Conservation (phyloP, 2,329 filamentous ascomycete species). For the Fusarium drepaniforme region DNA sequence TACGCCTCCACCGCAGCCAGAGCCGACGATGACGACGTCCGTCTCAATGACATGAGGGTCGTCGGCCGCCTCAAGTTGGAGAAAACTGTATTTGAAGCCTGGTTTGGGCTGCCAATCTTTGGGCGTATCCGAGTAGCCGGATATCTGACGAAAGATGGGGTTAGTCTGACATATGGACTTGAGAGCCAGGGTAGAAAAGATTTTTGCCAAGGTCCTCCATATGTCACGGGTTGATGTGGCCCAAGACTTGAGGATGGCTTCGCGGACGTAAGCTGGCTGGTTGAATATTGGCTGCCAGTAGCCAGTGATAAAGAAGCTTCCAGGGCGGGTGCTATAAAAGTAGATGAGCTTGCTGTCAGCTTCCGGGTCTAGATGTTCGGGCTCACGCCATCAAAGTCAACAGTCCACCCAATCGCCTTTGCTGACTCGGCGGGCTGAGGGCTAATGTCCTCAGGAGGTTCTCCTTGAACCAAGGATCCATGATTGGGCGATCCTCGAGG, state of each 20-base stretch:
- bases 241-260: slow-evolving; percentile 75
- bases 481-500: slow-evolving; percentile 63
- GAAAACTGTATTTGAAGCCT: slow-evolving; percentile 69
- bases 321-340: slow-evolving; percentile 67
- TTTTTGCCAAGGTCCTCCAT: slow-evolving; percentile 67
- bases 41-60: slow-evolving; percentile 73
- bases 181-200: slow-evolving; percentile 66
- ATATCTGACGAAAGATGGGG: slow-evolving; percentile 65
- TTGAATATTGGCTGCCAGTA: slow-evolving; percentile 71
- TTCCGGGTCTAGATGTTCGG: not conserved
- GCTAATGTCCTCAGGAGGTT: slow-evolving; percentile 59
- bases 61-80: slow-evolving; percentile 63
- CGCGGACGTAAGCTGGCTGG: slow-evolving; percentile 70
- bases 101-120: slow-evolving; percentile 62
- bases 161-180: slow-evolving; percentile 68
- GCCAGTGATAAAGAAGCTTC: slow-evolving; percentile 76
- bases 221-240: slow-evolving; percentile 65
- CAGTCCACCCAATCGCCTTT: slow-evolving; percentile 53
- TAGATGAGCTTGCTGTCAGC: slow-evolving; percentile 2
- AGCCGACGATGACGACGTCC: slow-evolving; percentile 88
- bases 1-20: slow-evolving; percentile 87
- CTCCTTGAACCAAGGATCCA: slow-evolving; percentile 65
- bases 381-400: slow-evolving; percentile 60
- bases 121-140: slow-evolving; percentile 69
- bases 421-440: slow-evolving; percentile 47